Evolutionary conservation across 2,329 filamentous ascomycete genomes (phyloP).

Genomic region (Diatrype stigma): DNA sequence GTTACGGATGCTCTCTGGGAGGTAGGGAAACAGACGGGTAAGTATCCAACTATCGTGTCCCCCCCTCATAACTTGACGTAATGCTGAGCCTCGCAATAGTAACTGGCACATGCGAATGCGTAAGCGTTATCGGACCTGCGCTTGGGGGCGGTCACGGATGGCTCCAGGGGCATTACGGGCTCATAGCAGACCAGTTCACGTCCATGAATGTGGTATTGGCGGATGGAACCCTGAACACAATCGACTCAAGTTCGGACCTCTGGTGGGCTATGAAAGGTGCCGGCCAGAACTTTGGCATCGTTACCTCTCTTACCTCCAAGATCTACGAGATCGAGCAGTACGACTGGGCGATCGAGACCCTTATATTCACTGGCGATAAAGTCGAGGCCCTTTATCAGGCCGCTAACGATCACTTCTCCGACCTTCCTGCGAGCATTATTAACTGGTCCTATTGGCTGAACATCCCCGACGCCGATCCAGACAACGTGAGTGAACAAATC

Average conservation of each 20-base stretch:
- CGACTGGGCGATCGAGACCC: slow-evolving; percentile 33
- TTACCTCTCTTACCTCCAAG: slow-evolving; percentile 42
- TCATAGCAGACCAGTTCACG: slow-evolving; percentile 37
- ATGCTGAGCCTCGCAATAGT: slow-evolving; percentile 24
- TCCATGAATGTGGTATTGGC: slow-evolving; percentile 37
- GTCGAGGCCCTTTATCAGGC: background rate
- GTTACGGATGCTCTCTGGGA: slow-evolving; percentile 46
- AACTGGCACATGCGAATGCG: slow-evolving; percentile 50
- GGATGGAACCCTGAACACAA: slow-evolving; percentile 30
- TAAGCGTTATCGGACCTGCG: slow-evolving; percentile 40
- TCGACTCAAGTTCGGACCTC: slow-evolving; percentile 32
- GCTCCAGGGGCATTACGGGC: slow-evolving; percentile 37
- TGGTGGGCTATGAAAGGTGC: slow-evolving; percentile 55
- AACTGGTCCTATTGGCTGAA: slow-evolving; percentile 48
- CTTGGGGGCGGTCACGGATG: slow-evolving; percentile 42
- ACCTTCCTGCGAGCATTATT: slow-evolving; percentile 37
- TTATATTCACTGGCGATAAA: slow-evolving; percentile 35
- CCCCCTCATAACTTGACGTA: background rate
- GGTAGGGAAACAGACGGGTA: slow-evolving; percentile 46
- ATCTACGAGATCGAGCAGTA: slow-evolving; percentile 38
- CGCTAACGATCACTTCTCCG: slow-evolving; percentile 36
- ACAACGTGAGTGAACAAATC: slow-evolving; percentile 32
- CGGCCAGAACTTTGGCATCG: slow-evolving; percentile 56
- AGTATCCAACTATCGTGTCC: slow-evolving; percentile 1
- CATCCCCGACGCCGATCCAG: slow-evolving; percentile 35